Percentiles rank a stretch among this genome's conserved stretches.
phyloP scores from a whole-genome alignment of 352 stramenopile genomes.

The Phytopythium ostracodes region DNA sequence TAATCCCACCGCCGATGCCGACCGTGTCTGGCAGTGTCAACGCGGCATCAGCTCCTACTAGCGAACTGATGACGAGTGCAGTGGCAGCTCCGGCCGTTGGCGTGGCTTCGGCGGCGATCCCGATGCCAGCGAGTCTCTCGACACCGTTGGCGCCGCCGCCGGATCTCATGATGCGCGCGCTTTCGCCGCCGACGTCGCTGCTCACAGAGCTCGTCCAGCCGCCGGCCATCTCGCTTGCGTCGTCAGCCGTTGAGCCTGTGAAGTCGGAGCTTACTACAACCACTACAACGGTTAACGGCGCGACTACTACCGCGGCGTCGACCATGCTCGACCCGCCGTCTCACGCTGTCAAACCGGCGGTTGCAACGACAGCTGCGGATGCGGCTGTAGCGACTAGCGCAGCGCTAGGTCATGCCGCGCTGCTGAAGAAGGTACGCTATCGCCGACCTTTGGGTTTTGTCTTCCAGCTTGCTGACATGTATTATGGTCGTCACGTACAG shows the following conservation, averaged over 20 bases:
- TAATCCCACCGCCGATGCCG: slow-evolving; percentile 50
- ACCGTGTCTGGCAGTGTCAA: slow-evolving; percentile 9
- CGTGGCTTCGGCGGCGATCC: not conserved
- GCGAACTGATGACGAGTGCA: slow-evolving; percentile 1
- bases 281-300: not conserved
- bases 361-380: slow-evolving; percentile 6
- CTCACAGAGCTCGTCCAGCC: slow-evolving; percentile 54
- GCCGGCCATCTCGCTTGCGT: slow-evolving; percentile 29
- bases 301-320: not conserved
- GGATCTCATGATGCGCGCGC: slow-evolving; percentile 61
- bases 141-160: slow-evolving; percentile 55
- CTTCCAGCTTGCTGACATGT: not conserved
- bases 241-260: not conserved
- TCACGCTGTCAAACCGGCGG: not conserved
- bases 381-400: not conserved
- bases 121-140: slow-evolving; percentile 29
- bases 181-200: slow-evolving; percentile 69
- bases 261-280: not conserved
- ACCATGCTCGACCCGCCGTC: not conserved
- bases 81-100: not conserved
- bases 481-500: slow-evolving; percentile 8
- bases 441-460: not conserved
- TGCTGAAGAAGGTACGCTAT: slow-evolving; percentile 8
- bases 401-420: not conserved
- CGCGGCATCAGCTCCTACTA: slow-evolving; percentile 5